Percentiles rank a stretch among this genome's conserved stretches.
These are phyloP conservation scores for Chlorophyllum brunneum DNA, from an alignment of 768 basidiomycete genomes.

Conservation along the genomic window DNA sequence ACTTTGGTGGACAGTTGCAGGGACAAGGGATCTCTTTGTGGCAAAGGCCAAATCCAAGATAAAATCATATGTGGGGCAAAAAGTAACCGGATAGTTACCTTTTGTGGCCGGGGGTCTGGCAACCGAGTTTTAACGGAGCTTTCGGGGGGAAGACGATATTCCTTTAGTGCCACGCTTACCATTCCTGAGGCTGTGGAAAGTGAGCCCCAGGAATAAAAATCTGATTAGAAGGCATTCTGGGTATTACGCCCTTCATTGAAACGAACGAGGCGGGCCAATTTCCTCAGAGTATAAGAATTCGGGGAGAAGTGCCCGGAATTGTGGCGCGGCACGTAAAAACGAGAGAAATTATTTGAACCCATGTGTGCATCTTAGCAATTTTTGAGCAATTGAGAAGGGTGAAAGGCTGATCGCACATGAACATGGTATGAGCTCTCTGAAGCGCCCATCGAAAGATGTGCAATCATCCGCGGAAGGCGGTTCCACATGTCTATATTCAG, in stretches of 20 bases:
- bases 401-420: conserved; percentile 29
- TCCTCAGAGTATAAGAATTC: conserved; percentile 21
- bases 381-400: conserved; percentile 25
- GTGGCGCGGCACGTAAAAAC: conserved; percentile 43
- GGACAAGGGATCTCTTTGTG: too few species aligned
- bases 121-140: neutral
- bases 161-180: conserved; percentile 11
- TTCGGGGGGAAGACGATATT: conserved; percentile 17
- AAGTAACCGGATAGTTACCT: conserved; percentile 23
- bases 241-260: conserved; percentile 13
- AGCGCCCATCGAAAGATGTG: conserved; percentile 28
- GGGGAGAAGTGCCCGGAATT: conserved; percentile 33
- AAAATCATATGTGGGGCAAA: conserved; percentile 19
- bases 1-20: too few species aligned
- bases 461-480: conserved; percentile 49
- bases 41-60: conserved; percentile 15
- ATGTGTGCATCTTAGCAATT: conserved; percentile 27
- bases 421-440: conserved; percentile 32
- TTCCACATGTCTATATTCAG: conserved; percentile 32
- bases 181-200: conserved; percentile 16
- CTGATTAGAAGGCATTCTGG: conserved; percentile 24
- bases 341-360: conserved; percentile 13
- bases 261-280: conserved; percentile 28
- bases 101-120: conserved; percentile 15
- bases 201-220: conserved; percentile 18